These are phyloP conservation scores for Linum usitatissimum DNA, from an alignment of 345 rosid genomes.

Conservation along the genomic window DNA sequence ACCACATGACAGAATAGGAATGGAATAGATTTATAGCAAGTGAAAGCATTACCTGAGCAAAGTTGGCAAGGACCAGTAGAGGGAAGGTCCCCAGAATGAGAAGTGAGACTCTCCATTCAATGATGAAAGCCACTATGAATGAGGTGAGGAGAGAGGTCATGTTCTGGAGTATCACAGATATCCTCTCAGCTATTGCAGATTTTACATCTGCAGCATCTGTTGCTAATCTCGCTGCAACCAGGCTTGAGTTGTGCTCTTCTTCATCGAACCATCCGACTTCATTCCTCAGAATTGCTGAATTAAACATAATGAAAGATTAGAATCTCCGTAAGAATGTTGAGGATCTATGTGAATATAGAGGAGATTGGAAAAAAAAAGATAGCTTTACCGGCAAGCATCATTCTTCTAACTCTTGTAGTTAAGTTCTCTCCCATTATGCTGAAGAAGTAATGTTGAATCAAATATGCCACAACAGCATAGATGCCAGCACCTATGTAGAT, in stretches of 20 bases:
- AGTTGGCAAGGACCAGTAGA: slow-evolving; percentile 94
- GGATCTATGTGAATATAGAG: neutral
- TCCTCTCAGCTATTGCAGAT: slow-evolving; percentile 95
- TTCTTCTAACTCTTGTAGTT: slow-evolving; percentile 91
- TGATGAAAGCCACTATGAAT: slow-evolving; percentile 90
- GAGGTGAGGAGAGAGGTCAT: slow-evolving; percentile 98
- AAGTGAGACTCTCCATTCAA: slow-evolving; percentile 98
- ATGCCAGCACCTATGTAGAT: slow-evolving; percentile 94
- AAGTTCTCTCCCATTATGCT: slow-evolving; percentile 99
- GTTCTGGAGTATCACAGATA: slow-evolving; percentile 92
- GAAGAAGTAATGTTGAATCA: slow-evolving; percentile 98
- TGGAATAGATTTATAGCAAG: neutral
- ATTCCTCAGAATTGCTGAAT: slow-evolving; percentile 77
- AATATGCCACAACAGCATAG: slow-evolving; percentile 85
- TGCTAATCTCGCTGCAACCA: slow-evolving; percentile 72
- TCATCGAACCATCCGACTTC: slow-evolving; percentile 99
- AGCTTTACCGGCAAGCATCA: slow-evolving; percentile 92
- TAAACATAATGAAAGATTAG: slow-evolving; percentile 9
- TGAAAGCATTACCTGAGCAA: slow-evolving; percentile 70
- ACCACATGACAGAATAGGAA: neutral
- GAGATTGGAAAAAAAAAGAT: neutral
- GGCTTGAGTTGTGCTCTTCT: slow-evolving; percentile 96
- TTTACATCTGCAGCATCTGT: slow-evolving; percentile 95
- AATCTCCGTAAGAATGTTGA: no score
- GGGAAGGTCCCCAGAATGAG: slow-evolving; percentile 92